Conservation (phyloP, 179 eudicot genomes). For the Heliamphora ciliata region DNA sequence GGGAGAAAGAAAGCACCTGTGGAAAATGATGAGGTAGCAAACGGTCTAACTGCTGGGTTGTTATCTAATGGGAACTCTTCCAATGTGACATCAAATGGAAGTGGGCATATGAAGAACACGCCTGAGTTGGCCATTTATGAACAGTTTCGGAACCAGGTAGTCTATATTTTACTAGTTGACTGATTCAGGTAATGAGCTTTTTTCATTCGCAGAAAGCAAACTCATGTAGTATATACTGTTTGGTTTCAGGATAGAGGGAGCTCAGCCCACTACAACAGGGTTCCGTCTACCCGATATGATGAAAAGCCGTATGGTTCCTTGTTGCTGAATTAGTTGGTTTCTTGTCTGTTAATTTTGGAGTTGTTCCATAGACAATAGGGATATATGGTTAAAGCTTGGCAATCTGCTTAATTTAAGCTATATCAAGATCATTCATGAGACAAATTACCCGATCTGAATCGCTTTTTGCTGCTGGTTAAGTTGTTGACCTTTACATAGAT, state of each 20-base stretch:
- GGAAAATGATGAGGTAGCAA: conserved; percentile 33
- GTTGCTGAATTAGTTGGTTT: not conserved
- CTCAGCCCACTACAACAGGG: conserved; percentile 39
- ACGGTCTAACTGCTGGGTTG: conserved; percentile 20
- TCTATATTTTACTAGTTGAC: not conserved
- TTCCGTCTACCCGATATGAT: conserved; percentile 24
- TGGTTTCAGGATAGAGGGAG: conserved; percentile 24
- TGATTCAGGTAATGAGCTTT: not conserved
- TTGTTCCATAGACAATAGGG: not conserved
- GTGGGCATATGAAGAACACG: conserved; percentile 35
- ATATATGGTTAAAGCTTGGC: conserved; percentile 5
- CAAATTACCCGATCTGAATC: not conserved
- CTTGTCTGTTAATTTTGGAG: not conserved
- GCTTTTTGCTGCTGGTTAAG: not conserved
- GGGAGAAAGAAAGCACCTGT: conserved; percentile 74
- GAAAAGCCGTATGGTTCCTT: conserved; percentile 45
- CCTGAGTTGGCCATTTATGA: conserved; percentile 82
- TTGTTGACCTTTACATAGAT: not conserved
- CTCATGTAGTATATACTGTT: conserved; percentile 6
- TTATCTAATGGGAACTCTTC: conserved; percentile 27
- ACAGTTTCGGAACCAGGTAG: conserved; percentile 70
- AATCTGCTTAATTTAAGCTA: not conserved
- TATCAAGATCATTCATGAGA: not conserved
- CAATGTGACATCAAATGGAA: conserved; percentile 30
- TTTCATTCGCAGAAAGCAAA: not conserved